Evolutionary conservation across 495 filamentous ascomycete genomes (phyloP), one percentile per base, ranked within the genome.

Genomic region (Talaromyces adpressus): DNA sequence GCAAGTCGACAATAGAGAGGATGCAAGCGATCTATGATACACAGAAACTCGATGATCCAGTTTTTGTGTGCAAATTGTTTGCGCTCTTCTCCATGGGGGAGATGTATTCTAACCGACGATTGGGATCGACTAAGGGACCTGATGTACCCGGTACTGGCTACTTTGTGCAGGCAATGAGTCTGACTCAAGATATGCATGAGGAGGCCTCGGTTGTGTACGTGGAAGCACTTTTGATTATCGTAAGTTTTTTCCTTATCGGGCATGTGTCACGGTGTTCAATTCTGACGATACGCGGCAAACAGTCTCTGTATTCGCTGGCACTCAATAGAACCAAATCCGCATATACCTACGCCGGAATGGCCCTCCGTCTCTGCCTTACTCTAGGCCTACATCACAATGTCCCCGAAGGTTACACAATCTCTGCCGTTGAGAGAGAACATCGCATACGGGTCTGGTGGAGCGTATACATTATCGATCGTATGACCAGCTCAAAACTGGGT

Each of bases 141-240:
- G 47, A 64, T 22, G 54, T 66, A n/a, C 65, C 65, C 16, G 65
- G 65, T 29, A 64, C 65, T 7, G 65, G 54, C 0, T 77, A 72
- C 59, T 74, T 73, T 67, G 68, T 69, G 0, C 68, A 70, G 32
- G 73, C 74, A 1, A 72, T 74, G 65, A 70, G 61, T 30, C 20
- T 72, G 5, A 34, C 45, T n/a, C 45, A 56, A n/a, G 61, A 56
- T 52, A 36, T 62, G 25, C 61, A 62, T n/a, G 61, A 62, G 4
- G 61, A 62, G 32, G 45, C 51, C 36, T 62, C 61, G 12, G 29
- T 62, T 41, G 20, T 36, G 27, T 62, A 62, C 30, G 51, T 62
- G 16, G 61, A 62, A 53, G 29, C 61, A 39, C 61, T 62, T 20
- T 27, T 62, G 16, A 56, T 62, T 36, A 62, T 62, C 8, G 61